Percentiles rank a stretch among this genome's conserved stretches.
These are phyloP conservation scores for Erucastrum elatum DNA, from an alignment of 345 rosid genomes.

Conservation along the genomic window DNA sequence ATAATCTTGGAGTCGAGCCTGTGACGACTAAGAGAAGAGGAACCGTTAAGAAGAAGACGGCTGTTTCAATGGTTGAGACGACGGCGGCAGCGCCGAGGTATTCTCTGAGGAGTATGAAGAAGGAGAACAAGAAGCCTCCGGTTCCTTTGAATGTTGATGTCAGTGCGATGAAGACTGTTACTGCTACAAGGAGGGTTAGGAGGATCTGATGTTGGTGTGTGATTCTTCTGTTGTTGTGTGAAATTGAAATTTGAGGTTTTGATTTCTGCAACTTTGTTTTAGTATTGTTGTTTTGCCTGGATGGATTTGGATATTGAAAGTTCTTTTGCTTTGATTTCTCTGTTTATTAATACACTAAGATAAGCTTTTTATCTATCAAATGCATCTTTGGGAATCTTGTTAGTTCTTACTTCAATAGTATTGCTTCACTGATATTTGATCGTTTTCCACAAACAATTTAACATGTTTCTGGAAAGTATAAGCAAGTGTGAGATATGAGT, in stretches of 20 bases:
- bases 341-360: neutral
- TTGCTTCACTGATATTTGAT: neutral
- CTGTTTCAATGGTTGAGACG: neutral
- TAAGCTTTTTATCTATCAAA: neutral
- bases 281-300: neutral
- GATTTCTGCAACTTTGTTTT: neutral
- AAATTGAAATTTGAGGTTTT: neutral
- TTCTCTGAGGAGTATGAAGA: neutral
- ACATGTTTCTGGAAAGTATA: neutral
- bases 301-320: neutral
- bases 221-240: neutral
- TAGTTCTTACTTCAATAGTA: neutral
- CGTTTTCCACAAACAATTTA: neutral
- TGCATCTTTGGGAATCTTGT: neutral
- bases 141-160: neutral
- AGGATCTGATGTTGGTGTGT: neutral
- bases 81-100: neutral
- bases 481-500: neutral
- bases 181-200: neutral
- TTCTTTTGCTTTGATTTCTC: neutral
- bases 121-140: neutral
- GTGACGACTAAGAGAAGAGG: neutral
- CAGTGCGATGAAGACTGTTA: neutral
- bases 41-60: neutral
- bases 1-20: neutral